Conservation (phyloP, 169 alveolate species). For the Plasmodium coatneyi region DNA sequence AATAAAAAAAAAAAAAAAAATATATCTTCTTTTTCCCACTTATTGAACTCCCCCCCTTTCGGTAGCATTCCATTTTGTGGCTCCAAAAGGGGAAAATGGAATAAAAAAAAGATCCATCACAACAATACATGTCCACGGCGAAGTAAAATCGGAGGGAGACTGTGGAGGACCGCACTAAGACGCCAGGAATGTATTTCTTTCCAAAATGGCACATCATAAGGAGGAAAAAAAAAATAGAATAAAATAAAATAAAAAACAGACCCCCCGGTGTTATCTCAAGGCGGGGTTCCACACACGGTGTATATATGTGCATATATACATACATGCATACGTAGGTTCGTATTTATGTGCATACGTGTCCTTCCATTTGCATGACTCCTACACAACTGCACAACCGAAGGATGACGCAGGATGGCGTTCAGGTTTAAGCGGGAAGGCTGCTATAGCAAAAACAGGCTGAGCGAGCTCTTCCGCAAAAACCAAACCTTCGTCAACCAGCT, state of each 20-base stretch:
- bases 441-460: conserved; percentile 65
- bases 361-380: neutral
- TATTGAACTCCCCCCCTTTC: neutral
- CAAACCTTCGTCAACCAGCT: conserved; percentile 61
- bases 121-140: neutral
- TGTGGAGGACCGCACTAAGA: neutral
- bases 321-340: neutral
- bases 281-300: neutral
- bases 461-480: conserved; percentile 61
- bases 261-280: neutral
- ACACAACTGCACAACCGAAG: neutral
- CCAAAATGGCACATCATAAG: neutral
- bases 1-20: neutral
- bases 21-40: neutral
- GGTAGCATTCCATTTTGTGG: neutral
- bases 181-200: neutral
- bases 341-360: neutral
- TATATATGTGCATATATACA: neutral
- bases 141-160: neutral
- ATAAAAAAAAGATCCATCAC: neutral
- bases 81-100: neutral
- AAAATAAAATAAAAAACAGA: no score
- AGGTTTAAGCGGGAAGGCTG: conserved; percentile 74
- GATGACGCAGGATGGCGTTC: conserved; percentile 50
- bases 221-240: neutral